Evolutionary conservation across 2,329 filamentous ascomycete genomes (phyloP).

Genomic region (Cercospora berteroae): DNA sequence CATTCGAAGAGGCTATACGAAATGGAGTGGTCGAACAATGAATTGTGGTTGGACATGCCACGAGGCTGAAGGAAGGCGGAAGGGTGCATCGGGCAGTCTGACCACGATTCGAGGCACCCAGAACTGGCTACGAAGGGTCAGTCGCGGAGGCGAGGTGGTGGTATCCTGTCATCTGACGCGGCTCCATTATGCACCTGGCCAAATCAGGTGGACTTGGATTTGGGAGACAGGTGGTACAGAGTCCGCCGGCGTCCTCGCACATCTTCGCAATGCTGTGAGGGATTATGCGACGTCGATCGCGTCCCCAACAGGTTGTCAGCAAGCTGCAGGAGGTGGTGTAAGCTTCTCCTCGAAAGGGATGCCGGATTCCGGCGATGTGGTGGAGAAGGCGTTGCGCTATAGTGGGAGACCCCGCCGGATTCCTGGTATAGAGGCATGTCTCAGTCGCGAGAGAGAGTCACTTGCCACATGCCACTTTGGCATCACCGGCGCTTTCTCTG

Average conservation of each 20-base stretch:
- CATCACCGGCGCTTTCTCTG: neutral
- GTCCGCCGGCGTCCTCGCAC: neutral
- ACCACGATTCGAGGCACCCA: neutral
- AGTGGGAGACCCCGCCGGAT: neutral
- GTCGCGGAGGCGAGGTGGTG: neutral
- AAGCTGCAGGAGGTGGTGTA: neutral
- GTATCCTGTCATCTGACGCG: neutral
- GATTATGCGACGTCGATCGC: neutral
- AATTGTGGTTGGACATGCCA: neutral
- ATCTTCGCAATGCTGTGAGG: neutral
- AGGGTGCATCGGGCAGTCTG: neutral
- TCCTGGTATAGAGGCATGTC: slow-evolving; percentile 4
- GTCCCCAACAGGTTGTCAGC: neutral
- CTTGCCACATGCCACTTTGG: neutral
- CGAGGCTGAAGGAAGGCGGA: neutral
- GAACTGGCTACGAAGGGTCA: neutral
- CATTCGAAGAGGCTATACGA: neutral
- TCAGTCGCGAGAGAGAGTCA: neutral
- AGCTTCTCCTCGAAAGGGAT: neutral
- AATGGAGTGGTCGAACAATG: neutral
- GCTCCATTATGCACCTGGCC: neutral
- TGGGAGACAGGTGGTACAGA: neutral
- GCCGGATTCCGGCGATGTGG: neutral
- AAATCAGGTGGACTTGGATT: neutral
- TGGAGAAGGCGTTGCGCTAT: neutral